Percentiles rank a stretch among this genome's conserved stretches.
These are phyloP conservation scores for Saturnispora saitoi DNA, from an alignment of 805 yeast species.

Conservation along the genomic window DNA sequence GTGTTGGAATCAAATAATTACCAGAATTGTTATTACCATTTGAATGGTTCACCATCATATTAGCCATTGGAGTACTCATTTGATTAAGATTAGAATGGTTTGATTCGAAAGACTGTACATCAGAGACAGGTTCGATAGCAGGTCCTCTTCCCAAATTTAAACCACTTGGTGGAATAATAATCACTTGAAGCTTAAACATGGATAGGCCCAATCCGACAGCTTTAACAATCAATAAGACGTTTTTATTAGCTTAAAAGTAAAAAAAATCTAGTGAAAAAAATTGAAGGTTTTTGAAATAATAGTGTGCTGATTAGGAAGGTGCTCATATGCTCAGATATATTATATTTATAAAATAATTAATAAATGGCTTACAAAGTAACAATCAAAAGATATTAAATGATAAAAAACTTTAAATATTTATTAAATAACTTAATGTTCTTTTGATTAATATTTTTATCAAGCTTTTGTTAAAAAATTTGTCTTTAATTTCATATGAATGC, in stretches of 20 bases:
- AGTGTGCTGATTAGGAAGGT: neutral
- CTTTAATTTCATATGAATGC: too few species aligned
- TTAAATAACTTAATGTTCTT: too few species aligned
- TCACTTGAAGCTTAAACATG: conserved; percentile 15
- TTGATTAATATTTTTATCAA: too few species aligned
- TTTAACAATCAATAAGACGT: neutral
- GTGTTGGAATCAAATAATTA: conserved; percentile 13
- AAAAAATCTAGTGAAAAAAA: neutral
- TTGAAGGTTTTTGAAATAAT: neutral
- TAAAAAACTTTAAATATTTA: too few species aligned
- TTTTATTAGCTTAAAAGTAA: neutral
- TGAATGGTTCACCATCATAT: conserved; percentile 6
- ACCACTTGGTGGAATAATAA: conserved; percentile 12
- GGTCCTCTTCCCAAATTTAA: neutral
- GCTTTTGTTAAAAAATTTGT: too few species aligned
- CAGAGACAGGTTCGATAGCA: neutral
- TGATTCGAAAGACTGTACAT: neutral
- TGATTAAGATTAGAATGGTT: conserved; percentile 14
- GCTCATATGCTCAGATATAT: conserved; percentile 4
- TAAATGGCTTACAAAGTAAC: too few species aligned
- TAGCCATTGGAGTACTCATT: conserved; percentile 22
- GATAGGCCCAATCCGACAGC: neutral
- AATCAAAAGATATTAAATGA: too few species aligned
- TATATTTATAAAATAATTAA: too few species aligned
- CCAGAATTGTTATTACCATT: neutral